phyloP scores from a whole-genome alignment of 345 rosid genomes.

The Nasturtium officinale region DNA sequence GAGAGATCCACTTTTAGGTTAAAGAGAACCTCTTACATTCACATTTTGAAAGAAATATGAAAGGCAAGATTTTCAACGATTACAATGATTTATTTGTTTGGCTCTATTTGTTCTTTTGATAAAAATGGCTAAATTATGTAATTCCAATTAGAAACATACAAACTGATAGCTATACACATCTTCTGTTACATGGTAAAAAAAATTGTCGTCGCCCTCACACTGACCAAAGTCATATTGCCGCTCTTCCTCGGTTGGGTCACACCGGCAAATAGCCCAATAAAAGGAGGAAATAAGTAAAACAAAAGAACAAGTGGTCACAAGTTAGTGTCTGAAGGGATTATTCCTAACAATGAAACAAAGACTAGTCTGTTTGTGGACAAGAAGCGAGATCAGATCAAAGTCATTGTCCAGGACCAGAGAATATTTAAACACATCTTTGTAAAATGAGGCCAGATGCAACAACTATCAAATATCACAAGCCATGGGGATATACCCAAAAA shows the following conservation, averaged over 20 bases:
- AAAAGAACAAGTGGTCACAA: background rate
- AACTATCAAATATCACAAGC: slow-evolving; percentile 2
- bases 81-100: too few relatives aligned
- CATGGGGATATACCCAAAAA: background rate
- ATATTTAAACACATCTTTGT: background rate
- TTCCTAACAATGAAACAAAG: slow-evolving; percentile 5
- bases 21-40: too few relatives aligned
- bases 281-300: background rate
- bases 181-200: background rate
- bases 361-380: slow-evolving; percentile 25
- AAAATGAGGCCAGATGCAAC: background rate
- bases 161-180: background rate
- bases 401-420: slow-evolving; percentile 10
- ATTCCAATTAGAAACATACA: background rate
- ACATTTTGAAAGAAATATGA: too few relatives aligned
- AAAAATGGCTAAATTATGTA: background rate
- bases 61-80: too few relatives aligned
- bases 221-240: background rate
- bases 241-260: background rate
- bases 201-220: background rate
- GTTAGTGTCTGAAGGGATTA: slow-evolving; percentile 10
- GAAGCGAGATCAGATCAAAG: slow-evolving; percentile 10
- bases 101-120: background rate
- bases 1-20: too few relatives aligned
- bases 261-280: background rate